These are phyloP conservation scores for Sinapis alba DNA, from an alignment of 441 rosid genomes.

Conservation along the genomic window DNA sequence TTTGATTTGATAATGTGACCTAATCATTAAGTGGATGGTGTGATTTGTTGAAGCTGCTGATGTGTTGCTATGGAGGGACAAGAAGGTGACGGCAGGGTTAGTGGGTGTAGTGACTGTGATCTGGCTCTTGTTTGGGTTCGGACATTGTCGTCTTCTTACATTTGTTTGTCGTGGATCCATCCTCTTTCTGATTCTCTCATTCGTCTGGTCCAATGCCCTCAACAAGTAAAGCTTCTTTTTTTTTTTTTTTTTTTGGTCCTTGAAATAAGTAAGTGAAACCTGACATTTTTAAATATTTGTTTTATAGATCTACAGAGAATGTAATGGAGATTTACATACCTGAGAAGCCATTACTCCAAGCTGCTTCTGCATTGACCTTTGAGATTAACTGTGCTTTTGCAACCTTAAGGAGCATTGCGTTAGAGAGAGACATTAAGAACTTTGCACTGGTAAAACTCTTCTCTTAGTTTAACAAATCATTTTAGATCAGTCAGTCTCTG, in stretches of 20 bases:
- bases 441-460: conserved; percentile 52
- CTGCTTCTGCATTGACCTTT: conserved; percentile 56
- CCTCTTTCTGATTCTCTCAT: conserved; percentile 56
- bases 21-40: background rate
- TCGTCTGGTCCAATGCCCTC: conserved; percentile 80
- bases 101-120: conserved; percentile 66
- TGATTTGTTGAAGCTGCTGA: conserved; percentile 75
- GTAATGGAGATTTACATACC: conserved; percentile 75
- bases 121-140: conserved; percentile 83
- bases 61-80: conserved; percentile 89
- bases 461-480: no score
- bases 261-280: background rate
- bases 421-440: conserved; percentile 75
- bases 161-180: conserved; percentile 64
- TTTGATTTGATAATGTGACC: no score
- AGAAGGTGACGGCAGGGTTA: conserved; percentile 63
- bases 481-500: no score
- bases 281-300: no score
- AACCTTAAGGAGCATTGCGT: conserved; percentile 56
- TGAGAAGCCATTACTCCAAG: conserved; percentile 65
- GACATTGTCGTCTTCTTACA: conserved; percentile 72
- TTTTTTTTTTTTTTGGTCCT: background rate
- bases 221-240: conserved; percentile 45
- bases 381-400: conserved; percentile 65
- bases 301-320: conserved; percentile 51